Evolutionary conservation across 306 rosid genomes (phyloP).

Genomic region (Trichosanthes cucumerina): DNA sequence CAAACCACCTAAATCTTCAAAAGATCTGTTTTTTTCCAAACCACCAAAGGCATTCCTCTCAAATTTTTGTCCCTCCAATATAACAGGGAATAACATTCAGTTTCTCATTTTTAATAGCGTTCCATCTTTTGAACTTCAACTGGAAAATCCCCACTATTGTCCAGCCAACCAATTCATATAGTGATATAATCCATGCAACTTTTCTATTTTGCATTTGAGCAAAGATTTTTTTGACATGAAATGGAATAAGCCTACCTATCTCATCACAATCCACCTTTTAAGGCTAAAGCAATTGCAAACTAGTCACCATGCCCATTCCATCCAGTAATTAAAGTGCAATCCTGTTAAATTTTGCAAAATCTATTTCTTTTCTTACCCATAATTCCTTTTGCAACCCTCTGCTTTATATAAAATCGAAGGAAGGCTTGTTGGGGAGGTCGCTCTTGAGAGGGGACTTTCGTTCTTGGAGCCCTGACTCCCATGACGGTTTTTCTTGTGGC

Average conservation of each 20-base stretch:
- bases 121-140: neutral
- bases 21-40: neutral
- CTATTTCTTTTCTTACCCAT: neutral
- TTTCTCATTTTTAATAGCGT: neutral
- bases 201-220: neutral
- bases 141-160: neutral
- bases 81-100: neutral
- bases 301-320: neutral
- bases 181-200: neutral
- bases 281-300: neutral
- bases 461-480: too few species aligned
- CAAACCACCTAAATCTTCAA: neutral
- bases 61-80: neutral
- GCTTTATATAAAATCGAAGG: neutral
- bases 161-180: neutral
- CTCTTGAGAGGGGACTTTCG: too few species aligned
- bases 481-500: too few species aligned
- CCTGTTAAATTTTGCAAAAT: neutral
- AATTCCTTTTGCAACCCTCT: neutral
- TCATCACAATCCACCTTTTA: neutral
- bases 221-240: neutral
- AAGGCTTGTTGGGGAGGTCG: too few species aligned
- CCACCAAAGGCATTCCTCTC: neutral
- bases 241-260: neutral
- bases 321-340: neutral